Base-by-base conservation (phyloP, 305 asterid genomes). In the Andrographis paniculata region DNA sequence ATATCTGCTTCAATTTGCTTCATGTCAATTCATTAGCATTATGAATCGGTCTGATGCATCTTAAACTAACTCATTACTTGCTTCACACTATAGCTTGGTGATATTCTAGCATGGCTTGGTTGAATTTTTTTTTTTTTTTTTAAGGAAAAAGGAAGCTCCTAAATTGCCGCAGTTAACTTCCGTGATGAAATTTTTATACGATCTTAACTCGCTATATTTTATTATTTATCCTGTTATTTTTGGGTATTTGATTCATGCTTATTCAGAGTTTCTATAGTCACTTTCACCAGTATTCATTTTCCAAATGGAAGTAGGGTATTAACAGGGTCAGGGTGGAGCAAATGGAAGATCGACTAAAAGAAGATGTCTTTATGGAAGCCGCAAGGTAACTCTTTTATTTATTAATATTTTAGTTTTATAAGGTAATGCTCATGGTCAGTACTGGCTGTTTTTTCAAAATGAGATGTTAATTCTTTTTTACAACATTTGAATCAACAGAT, bases 311-410 rank as follows among this genome's bases (percentile, higher is more conserved):
- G 74, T 80, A 91, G 99, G 99, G 99, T 61, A 91, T 91, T 68
- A 91, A 86, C 77, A 86, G 99, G 87, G 72, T 62, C 73, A 80
- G 99, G 77, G 83, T 86, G 58, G 99, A 91, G 77, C 95, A 91
- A 80, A 91, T 91, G 99, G 99, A 91, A 79, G 82, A 86, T 71
- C 84, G 99, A 36, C 65, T 91, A 76, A 91, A 83, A 78, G 95
- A 78, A 74, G 99, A 86, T 70, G 71, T 86, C 68, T 69, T 91
- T 51, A 58, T 73, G 45, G 99, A 91, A 76, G 87, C 99, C 35
- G 80, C 95, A 59, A 80, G 99, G 96, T 88, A 61, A 9, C 43
- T 27, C 39, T 31, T 55, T 56, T 39, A 8, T 30, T 46, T 37
- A 48, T 59, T 62, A 14, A 38, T 58, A 50, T 48, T 35, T 35